Evolutionary conservation across 768 basidiomycete genomes (phyloP), one percentile per base, ranked within the genome.

Genomic region (Dentipellis fragilis): DNA sequence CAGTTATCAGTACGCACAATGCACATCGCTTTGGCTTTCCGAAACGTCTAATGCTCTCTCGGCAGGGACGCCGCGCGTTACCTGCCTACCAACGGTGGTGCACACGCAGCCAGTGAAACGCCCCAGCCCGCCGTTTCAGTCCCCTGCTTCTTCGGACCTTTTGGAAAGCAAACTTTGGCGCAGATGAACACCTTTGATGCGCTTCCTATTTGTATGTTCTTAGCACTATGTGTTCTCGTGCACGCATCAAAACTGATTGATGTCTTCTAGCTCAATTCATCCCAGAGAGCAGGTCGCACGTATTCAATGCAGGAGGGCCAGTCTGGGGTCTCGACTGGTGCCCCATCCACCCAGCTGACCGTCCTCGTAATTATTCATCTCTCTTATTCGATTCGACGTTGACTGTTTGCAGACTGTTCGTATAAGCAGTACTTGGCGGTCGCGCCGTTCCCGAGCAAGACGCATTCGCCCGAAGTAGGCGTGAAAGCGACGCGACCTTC

Each of bases 251-350:
- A 14, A 19, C 54, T 40, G 34, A 55, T 52, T 40, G 34, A 55
- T 52, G 38, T 36, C 36, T 54, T n/a, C 10, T 61, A 93, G 91
- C 81, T 39, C 72, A 81, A 10, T 80, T 78, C 59, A 69, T 84
- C 10, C 72, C 80, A 2, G 78, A 76, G 39, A 83, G 80, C 60
- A 73, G 75, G 29, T 76, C 86, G 0, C 78, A 86, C 58, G 72
- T 95, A 1, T 86, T 97, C 68, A 89, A 86, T 58, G 86, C 89
- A 0, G 96, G 96, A 6, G 88, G 85, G 2, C 87, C 91, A 0
- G 87, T 90, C n/a, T 91, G 88, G 84, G 90, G 84, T 2, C 64
- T 95, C 37, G 92, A 94, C 60, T 98, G 94, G 94, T 93, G 93
- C 67, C 95, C 96, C 3, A 81, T 85, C 21, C 77, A 86, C 58